Base-by-base conservation (phyloP, 2,329 filamentous ascomycete species). In the Xylaria sp. region DNA sequence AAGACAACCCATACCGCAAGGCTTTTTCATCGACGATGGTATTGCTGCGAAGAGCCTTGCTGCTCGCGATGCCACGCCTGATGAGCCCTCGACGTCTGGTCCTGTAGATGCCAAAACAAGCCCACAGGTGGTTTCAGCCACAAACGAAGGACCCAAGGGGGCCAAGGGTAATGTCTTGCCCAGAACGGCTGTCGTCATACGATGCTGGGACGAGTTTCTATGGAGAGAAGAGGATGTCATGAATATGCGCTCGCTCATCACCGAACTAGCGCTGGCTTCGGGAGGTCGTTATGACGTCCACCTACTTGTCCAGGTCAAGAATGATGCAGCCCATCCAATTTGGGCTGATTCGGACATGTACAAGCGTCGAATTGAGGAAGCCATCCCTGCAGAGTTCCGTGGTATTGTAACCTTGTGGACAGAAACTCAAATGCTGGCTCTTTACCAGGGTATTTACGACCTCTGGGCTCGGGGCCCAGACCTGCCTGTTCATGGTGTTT, bases 341-440 rank as follows among this genome's bases (percentile, higher is more conserved):
- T 96, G 92, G 90, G 91, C 92, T 0, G 91, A 93, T 72, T 83
- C 89, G 60, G 87, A 89, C 55, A 85, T 84, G 58, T 97, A 90
- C 82, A 84, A 86, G 77, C 85, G 84, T 76, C 91, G 85, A 65
- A 91, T 91, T 77, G 83, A 87, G 60, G 88, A 91, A 58, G 87
- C 87, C 30, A 86, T 95, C 13, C 92, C 96, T 0, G 85, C 89
- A 71, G 96, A 99, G 76, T 97, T 99, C 81, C 91, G 88, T 72
- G 93, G 93, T 55, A 90, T 99, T 77, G 92, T 92, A 23, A 97
- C 93, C 0, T 85, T 98, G 7, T 99, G 96, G 96, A 96, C 93
- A 0, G 94, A 97, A 79, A 91, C 91, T 28, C 94, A 97, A 80
- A 97, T 98, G 94, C 85, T 91, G 61, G 88, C 94, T 66, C 86